Conservation (phyloP, 805 yeast genomes). For the Grigorovia humatica region DNA sequence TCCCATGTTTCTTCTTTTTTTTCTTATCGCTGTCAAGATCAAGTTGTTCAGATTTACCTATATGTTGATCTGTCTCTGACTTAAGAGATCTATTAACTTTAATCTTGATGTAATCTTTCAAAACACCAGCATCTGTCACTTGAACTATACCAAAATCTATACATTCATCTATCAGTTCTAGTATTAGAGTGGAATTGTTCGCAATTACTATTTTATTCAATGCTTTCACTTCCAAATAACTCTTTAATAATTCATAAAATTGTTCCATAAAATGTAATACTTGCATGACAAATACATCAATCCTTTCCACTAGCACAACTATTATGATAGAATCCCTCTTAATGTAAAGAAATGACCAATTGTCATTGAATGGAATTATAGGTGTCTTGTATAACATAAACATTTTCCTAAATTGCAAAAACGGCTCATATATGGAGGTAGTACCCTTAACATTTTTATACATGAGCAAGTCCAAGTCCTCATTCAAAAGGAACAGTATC, state of each 20-base stretch:
- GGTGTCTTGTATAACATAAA: conserved; percentile 13
- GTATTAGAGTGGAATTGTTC: conserved; percentile 65
- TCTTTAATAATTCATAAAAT: conserved; percentile 18
- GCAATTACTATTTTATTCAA: conserved; percentile 50
- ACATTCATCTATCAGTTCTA: conserved; percentile 82
- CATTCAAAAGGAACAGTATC: conserved; percentile 19
- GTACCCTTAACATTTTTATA: conserved; percentile 19
- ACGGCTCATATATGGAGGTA: conserved; percentile 14
- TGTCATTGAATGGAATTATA: conserved; percentile 4
- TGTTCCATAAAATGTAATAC: conserved; percentile 19
- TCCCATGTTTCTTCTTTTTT: not conserved
- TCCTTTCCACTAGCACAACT: conserved; percentile 14
- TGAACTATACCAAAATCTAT: conserved; percentile 85
- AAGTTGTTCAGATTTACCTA: not conserved
- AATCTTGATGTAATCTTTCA: conserved; percentile 67
- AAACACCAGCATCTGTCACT: conserved; percentile 65
- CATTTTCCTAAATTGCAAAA: conserved; percentile 14
- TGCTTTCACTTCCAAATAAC: conserved; percentile 15
- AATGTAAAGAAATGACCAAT: conserved; percentile 11
- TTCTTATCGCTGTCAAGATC: conserved; percentile 5
- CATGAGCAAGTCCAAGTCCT: conserved; percentile 20
- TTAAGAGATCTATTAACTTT: conserved; percentile 32
- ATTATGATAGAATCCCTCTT: conserved; percentile 20
- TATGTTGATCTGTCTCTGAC: conserved; percentile 1
- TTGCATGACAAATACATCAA: conserved; percentile 10